Base-by-base conservation (phyloP, 106 monocot species). In the Iris macrosiphon region DNA sequence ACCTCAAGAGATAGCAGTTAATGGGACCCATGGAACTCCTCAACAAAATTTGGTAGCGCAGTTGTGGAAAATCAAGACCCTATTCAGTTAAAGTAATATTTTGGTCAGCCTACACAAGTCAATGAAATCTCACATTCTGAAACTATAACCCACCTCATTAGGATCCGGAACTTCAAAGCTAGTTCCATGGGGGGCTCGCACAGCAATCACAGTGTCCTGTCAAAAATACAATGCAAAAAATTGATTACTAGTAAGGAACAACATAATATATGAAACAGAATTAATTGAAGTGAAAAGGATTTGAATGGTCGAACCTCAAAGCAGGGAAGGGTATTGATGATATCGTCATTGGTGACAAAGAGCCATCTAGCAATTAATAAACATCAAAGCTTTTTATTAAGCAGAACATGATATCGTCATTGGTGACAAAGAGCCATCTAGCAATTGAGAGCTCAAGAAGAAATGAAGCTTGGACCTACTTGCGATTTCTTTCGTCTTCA, bases 141-240 rank as follows among this genome's bases (percentile, higher is more conserved):
- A n/a, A n/a, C 20, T 19, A 4, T 64, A 23, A 32, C 67, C 39
- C 29, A 58, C 67, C 47, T 67, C 67, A 24, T 49, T 44, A 28
- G 57, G 67, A 67, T 67, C 67, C 28, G 57, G 57, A 49, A 67
- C 67, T 49, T 67, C 67, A 29, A 67, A 57, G 20, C 57, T 67
- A 30, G 67, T 67, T 2, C 67, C 67, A 38, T 67, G 57, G 25
- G 67, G 67, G 49, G 67, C 67, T 58, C 58, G 40, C 15, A 67
- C 24, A 49, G 67, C 57, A 40, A 67, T 38, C 23, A 67, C n/a
- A 40, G 57, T 58, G 49, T 67, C 67, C 67, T 67, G 16, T 55
- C 46, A 66, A 67, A 57, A 3, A 33, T 2, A 45, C 2, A 15
- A 47, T 3, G 16, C 15, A 30, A n/a, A n/a, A n/a, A n/a, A n/a